Base-by-base conservation (phyloP, 2,329 filamentous ascomycete genomes). In the Colletotrichum simmondsii region DNA sequence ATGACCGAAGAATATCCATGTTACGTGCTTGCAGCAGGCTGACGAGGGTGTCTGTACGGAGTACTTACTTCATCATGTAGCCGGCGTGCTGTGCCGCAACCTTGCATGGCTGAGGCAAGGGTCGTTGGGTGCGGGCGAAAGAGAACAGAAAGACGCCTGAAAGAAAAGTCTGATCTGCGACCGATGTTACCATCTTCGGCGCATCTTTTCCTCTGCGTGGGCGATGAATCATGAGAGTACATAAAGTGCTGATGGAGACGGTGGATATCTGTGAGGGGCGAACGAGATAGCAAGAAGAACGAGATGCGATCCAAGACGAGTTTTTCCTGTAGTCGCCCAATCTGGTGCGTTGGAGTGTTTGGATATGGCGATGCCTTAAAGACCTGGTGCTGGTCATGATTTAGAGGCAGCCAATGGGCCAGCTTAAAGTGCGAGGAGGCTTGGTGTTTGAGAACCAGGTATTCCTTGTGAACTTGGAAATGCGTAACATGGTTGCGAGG, bases 121-220 rank as follows among this genome's bases (percentile, higher is more conserved):
- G 26, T 24, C 5, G 24, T 54, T 22, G 22, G 42, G 7, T 52
- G 52, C 28, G 49, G 24, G 16, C 35, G 12, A 42, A 42, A 19
- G 37, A 42, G 37, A 42, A 42, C 16, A 42, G 37, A 14, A 42
- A 42, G 37, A 42, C 37, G 16, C 37, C 37, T 19, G 16, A 42
- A 5, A 19, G 6, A 66, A 68, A 68, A 68, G 49, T 62, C 28
- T 62, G 28, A 52, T 62, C 28, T 24, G 37, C 32, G 22, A 28
- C 35, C 26, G 28, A 49, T 62, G 22, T 24, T 11, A 42, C 22
- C 22, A n/a, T 30, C 4, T 6, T 49, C 14, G 30, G 62, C 12
- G 24, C 2, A 46, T 26, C 5, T 46, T 54, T 10, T 32, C 10
- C 58, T 1, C 37, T n/a, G 42, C 42, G 42, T 49, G 8, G 42